A percentile compares a stretch with the other conserved stretches of the same genome.
Conservation (phyloP, 1,284 basidiomycete genomes). For the Malassezia nana region DNA sequence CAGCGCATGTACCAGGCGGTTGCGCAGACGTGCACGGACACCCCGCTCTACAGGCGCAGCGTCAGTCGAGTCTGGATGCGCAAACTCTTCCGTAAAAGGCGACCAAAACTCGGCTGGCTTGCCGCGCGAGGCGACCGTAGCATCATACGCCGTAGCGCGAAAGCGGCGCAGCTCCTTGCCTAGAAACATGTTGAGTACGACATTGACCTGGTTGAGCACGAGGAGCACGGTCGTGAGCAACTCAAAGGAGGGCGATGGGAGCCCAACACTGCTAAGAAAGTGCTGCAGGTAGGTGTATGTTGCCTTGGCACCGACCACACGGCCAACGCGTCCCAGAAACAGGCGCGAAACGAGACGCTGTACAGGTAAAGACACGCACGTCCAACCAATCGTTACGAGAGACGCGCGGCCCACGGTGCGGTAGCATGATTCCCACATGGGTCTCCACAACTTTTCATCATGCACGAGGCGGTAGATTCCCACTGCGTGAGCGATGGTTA, state of each 20-base stretch:
- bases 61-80: conserved; percentile 24
- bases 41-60: background rate
- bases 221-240: conserved; percentile 42
- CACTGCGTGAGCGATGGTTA: conserved; percentile 8
- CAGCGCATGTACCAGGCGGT: background rate
- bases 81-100: conserved; percentile 42
- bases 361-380: conserved; percentile 32
- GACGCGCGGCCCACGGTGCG: conserved; percentile 27
- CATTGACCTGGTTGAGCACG: conserved; percentile 36
- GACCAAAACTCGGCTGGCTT: conserved; percentile 43
- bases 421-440: conserved; percentile 40
- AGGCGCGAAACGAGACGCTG: conserved; percentile 34
- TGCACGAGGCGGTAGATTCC: conserved; percentile 41
- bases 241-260: conserved; percentile 6
- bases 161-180: conserved; percentile 27
- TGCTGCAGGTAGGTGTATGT: background rate
- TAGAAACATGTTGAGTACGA: conserved; percentile 42
- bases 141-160: conserved; percentile 32
- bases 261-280: background rate
- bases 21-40: background rate
- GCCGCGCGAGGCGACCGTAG: conserved; percentile 37
- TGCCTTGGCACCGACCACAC: conserved; percentile 27
- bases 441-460: conserved; percentile 34
- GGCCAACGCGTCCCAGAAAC: conserved; percentile 29
- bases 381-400: conserved; percentile 6